phyloP scores from a whole-genome alignment of 179 eudicot species.

The Carnegiea gigantea region DNA sequence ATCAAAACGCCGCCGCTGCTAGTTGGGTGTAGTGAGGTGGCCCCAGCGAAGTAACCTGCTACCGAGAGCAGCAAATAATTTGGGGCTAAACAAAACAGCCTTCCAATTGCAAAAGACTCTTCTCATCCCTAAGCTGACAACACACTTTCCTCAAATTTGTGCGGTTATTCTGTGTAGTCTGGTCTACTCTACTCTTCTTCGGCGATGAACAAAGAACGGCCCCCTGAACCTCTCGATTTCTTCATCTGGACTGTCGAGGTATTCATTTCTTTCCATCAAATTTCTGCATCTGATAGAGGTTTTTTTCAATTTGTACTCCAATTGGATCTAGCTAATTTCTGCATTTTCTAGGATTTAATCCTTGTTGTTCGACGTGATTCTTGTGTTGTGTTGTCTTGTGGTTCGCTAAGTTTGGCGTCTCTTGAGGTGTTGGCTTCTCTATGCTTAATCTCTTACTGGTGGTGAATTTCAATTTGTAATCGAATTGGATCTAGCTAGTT shows the following conservation, averaged over 20 bases:
- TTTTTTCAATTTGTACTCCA: not conserved
- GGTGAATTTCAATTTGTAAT: not conserved
- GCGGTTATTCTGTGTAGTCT: not conserved
- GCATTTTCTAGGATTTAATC: not conserved
- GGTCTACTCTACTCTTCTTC: not conserved
- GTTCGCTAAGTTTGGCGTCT: not conserved
- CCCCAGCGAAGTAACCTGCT: not conserved
- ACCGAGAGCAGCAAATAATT: not conserved
- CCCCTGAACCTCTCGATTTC: conserved; percentile 93
- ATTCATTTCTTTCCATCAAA: not conserved
- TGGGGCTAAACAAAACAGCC: not conserved
- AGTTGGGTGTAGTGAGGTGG: not conserved
- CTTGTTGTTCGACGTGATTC: not conserved
- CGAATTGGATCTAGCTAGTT: not conserved
- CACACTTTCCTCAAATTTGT: not conserved
- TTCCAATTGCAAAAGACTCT: not conserved
- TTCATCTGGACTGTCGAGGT: conserved; percentile 97
- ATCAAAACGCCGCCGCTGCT: too few species aligned
- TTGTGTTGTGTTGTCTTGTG: too few species aligned
- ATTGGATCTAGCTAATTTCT: not conserved
- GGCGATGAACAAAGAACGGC: conserved; percentile 71
- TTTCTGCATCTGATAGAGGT: not conserved
- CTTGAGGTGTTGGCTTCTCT: not conserved
- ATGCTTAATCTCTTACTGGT: not conserved
- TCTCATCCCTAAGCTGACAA: not conserved